Conservation (phyloP, 1,139 yeast species). For the Debaryomyces subglobosus region DNA sequence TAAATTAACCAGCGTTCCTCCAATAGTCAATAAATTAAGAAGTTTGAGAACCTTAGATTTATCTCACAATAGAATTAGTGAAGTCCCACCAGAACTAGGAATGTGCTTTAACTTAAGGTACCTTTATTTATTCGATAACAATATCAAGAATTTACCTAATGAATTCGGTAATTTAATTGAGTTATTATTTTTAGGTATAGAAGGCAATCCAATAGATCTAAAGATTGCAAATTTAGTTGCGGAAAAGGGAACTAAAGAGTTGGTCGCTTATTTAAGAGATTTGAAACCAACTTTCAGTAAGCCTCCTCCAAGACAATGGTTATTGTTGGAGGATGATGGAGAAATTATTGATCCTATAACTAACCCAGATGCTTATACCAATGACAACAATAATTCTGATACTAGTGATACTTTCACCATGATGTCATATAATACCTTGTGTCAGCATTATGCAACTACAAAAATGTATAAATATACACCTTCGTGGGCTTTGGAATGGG, state of each 20-base stretch:
- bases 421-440: slow-evolving; percentile 85
- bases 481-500: slow-evolving; percentile 96
- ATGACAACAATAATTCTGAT: slow-evolving; percentile 21
- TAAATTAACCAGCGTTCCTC: slow-evolving; percentile 68
- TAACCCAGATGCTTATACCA: slow-evolving; percentile 35
- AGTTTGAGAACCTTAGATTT: slow-evolving; percentile 84
- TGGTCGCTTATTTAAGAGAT: slow-evolving; percentile 81
- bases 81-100: slow-evolving; percentile 82
- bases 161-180: slow-evolving; percentile 88
- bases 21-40: slow-evolving; percentile 66
- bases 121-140: slow-evolving; percentile 86
- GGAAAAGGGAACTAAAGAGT: slow-evolving; percentile 82
- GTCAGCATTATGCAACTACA: slow-evolving; percentile 94
- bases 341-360: slow-evolving; percentile 51
- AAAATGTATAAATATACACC: slow-evolving; percentile 94
- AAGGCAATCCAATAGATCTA: slow-evolving; percentile 85
- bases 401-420: slow-evolving; percentile 62
- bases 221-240: slow-evolving; percentile 68
- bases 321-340: slow-evolving; percentile 75
- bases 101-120: slow-evolving; percentile 78
- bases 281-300: slow-evolving; percentile 67
- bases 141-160: slow-evolving; percentile 71
- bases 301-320: slow-evolving; percentile 82
- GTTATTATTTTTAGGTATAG: slow-evolving; percentile 84
- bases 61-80: slow-evolving; percentile 72